These are phyloP conservation scores for Sphaerosporella brunnea DNA, from an alignment of 495 filamentous ascomycete genomes.

Conservation along the genomic window DNA sequence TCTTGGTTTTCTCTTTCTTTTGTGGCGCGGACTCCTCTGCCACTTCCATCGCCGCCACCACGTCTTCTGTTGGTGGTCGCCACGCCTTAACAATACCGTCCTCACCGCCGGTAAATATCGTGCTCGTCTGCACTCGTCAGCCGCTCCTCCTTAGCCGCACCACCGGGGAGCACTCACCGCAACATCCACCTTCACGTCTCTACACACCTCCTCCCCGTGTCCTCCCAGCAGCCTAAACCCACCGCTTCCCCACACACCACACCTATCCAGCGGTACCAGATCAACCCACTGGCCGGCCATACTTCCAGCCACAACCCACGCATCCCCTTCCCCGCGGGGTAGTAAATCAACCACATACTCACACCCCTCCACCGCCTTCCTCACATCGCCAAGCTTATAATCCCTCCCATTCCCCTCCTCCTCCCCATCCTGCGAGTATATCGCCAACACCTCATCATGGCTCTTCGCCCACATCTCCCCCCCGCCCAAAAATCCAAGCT, in stretches of 20 bases:
- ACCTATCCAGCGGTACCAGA: conserved; percentile 44
- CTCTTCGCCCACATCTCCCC: conserved; percentile 32
- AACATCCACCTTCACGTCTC: conserved; percentile 58
- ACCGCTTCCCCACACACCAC: conserved; percentile 39
- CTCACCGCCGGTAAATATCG: conserved; percentile 61
- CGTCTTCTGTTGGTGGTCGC: conserved; percentile 23
- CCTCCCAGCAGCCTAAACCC: conserved; percentile 52
- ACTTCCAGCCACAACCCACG: conserved; percentile 40
- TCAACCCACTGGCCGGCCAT: conserved; percentile 37
- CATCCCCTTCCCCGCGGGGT: conserved; percentile 39
- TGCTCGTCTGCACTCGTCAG: conserved; percentile 35
- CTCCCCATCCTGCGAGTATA: conserved; percentile 23
- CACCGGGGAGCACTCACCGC: conserved; percentile 32
- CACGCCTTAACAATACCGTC: conserved; percentile 58
- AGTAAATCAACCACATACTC: conserved; percentile 70
- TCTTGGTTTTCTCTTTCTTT: conserved; percentile 8
- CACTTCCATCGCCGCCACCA: conserved; percentile 6
- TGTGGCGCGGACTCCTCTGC: neutral
- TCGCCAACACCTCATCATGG: conserved; percentile 14
- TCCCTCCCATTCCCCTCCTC: neutral
- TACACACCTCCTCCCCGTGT: conserved; percentile 69
- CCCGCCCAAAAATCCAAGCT: conserved; percentile 50
- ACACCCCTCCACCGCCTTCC: conserved; percentile 47
- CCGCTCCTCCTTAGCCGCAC: neutral
- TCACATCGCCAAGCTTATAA: conserved; percentile 49